A percentile compares a stretch with the other conserved stretches of the same genome.
phyloP scores from a whole-genome alignment of 192 early-diverging fungal genomes.

The Coemansia sp. region DNA sequence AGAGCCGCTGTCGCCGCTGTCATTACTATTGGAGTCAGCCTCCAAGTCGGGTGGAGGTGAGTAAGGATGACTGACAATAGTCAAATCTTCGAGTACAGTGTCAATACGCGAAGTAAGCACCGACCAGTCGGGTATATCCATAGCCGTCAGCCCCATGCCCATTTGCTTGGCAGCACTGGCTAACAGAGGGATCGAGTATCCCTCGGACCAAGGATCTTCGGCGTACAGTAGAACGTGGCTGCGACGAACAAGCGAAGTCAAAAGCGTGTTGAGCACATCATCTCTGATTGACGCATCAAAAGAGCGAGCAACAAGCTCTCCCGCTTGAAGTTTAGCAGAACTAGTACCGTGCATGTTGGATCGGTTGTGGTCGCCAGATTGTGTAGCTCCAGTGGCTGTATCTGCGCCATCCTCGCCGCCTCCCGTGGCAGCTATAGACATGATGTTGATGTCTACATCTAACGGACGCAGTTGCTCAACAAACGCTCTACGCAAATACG shows the following conservation, averaged over 20 bases:
- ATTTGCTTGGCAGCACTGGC: slow-evolving; percentile 12
- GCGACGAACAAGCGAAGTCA: slow-evolving; percentile 33
- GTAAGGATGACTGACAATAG: slow-evolving; percentile 55
- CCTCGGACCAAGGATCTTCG: slow-evolving; percentile 55
- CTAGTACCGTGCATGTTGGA: too few species aligned
- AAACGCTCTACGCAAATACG: slow-evolving; percentile 29
- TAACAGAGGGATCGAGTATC: slow-evolving; percentile 42
- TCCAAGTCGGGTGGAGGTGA: slow-evolving; percentile 50
- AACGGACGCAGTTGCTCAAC: slow-evolving; percentile 37
- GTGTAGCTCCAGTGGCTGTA: neutral
- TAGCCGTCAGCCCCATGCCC: slow-evolving; percentile 26
- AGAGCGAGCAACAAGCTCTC: slow-evolving; percentile 13
- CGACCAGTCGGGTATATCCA: slow-evolving; percentile 53
- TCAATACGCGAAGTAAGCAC: slow-evolving; percentile 50
- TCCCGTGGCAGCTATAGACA: neutral
- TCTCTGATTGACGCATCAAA: slow-evolving; percentile 31
- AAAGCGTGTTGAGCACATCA: slow-evolving; percentile 39
- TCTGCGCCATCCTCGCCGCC: slow-evolving; percentile 11
- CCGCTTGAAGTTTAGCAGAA: neutral
- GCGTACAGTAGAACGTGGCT: slow-evolving; percentile 51
- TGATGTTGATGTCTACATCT: slow-evolving; percentile 8
- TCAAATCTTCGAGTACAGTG: slow-evolving; percentile 48
- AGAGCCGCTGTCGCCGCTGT: slow-evolving; percentile 2
- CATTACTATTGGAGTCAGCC: neutral
- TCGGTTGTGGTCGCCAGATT: neutral